Percentiles rank a stretch among this genome's conserved stretches.
Evolutionary conservation across 495 filamentous ascomycete genomes (phyloP).

Genomic region (Talaromyces wortmannii): DNA sequence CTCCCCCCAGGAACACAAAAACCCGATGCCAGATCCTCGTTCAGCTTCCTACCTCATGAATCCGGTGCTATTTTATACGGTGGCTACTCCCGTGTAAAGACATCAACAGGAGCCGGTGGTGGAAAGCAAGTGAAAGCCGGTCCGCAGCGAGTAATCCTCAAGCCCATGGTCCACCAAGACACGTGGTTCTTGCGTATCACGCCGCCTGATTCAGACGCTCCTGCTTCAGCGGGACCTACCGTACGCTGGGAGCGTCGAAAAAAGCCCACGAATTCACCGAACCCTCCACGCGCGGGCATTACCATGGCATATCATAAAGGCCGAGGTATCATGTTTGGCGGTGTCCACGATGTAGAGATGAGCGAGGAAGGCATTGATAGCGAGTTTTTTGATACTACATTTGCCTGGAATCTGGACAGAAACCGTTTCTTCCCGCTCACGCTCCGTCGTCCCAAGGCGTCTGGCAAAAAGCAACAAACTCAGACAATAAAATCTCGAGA

Average conservation of each 20-base stretch:
- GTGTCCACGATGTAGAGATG: constrained; percentile 89
- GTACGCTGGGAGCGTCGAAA: constrained; percentile 91
- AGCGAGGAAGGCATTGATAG: constrained; percentile 93
- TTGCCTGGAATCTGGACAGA: constrained; percentile 87
- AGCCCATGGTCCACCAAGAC: constrained; percentile 85
- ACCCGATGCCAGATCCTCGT: constrained; percentile 84
- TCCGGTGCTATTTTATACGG: constrained; percentile 83
- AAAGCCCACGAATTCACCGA: constrained; percentile 82
- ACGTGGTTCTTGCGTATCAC: constrained; percentile 87
- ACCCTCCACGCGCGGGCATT: constrained; percentile 73
- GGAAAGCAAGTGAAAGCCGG: constrained; percentile 54
- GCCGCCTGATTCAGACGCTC: constrained; percentile 56
- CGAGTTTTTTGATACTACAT: constrained; percentile 87
- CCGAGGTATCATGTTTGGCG: constrained; percentile 86
- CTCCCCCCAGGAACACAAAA: constrained; percentile 71
- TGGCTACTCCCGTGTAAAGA: constrained; percentile 87
- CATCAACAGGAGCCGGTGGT: constrained; percentile 33
- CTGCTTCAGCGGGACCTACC: constrained; percentile 52
- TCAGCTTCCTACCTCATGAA: constrained; percentile 86
- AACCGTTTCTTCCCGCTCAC: constrained; percentile 85
- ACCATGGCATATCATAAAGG: constrained; percentile 93
- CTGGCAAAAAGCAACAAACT: constrained; percentile 52
- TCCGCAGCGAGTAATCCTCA: constrained; percentile 60
- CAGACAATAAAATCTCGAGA: constrained; percentile 54
- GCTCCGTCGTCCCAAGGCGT: constrained; percentile 61